phyloP scores from a whole-genome alignment of 2,329 filamentous ascomycete genomes.

The Aplosporella prunicola region DNA sequence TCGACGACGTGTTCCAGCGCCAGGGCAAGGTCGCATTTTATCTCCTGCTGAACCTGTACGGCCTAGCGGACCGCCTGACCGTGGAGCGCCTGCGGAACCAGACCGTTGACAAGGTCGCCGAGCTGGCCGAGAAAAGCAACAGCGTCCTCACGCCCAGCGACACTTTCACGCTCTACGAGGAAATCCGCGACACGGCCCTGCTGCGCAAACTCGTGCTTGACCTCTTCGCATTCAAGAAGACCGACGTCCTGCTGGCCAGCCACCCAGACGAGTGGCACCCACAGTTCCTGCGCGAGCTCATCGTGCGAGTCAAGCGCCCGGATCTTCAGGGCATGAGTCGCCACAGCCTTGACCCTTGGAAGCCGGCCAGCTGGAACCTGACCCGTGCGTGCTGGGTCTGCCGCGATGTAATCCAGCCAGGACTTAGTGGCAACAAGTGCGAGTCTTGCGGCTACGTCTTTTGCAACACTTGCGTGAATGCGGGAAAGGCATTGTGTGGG shows the following conservation, averaged over 20 bases:
- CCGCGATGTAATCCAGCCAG: constrained; percentile 30
- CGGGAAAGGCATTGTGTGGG: constrained; percentile 16
- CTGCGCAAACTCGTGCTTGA: constrained; percentile 37
- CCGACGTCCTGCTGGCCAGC: constrained; percentile 37
- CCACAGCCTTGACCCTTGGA: constrained; percentile 31
- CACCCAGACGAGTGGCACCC: constrained; percentile 42
- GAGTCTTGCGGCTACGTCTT: constrained; percentile 33
- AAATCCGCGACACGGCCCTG: constrained; percentile 29
- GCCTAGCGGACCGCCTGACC: constrained; percentile 38
- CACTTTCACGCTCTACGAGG: constrained; percentile 39
- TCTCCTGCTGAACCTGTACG: constrained; percentile 39
- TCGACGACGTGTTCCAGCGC: constrained; percentile 31
- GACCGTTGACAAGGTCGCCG: constrained; percentile 34
- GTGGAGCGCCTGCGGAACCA: constrained; percentile 38
- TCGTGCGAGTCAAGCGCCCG: constrained; percentile 37
- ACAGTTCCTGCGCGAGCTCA: constrained; percentile 37
- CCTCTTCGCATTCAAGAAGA: constrained; percentile 45
- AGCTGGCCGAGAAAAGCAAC: constrained; percentile 39
- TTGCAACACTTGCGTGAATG: constrained; percentile 30
- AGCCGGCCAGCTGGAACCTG: constrained; percentile 24
- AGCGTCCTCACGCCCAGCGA: constrained; percentile 41
- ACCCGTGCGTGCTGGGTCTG: constrained; percentile 31
- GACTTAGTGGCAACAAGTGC: constrained; percentile 30
- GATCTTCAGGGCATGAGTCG: constrained; percentile 33
- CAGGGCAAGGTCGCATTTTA: constrained; percentile 42